phyloP scores from a whole-genome alignment of 768 basidiomycete species.

The Rhodotorula taiwanensis region DNA sequence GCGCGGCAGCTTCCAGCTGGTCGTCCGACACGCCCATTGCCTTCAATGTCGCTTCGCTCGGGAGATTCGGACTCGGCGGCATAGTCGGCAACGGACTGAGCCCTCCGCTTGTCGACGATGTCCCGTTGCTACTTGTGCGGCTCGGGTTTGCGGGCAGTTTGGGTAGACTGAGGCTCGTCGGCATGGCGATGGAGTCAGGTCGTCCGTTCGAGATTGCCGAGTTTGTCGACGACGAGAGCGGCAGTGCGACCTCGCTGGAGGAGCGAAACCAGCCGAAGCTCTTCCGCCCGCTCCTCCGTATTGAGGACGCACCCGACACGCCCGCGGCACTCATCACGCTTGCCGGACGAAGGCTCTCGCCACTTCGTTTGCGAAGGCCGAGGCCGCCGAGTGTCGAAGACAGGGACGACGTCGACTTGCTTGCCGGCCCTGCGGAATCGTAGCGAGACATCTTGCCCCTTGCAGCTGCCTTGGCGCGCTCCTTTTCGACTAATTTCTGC shows the following conservation, averaged over 20 bases:
- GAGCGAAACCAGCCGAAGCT: slow-evolving; percentile 35
- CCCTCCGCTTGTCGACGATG: no score
- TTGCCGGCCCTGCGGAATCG: slow-evolving; percentile 15
- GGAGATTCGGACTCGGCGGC: slow-evolving; percentile 11
- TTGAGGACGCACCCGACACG: slow-evolving; percentile 6
- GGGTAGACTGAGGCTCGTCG: no score
- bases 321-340: slow-evolving; percentile 20
- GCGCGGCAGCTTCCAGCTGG: slow-evolving; percentile 5
- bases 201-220: no score
- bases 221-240: background rate
- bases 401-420: slow-evolving; percentile 17
- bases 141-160: no score
- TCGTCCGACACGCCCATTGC: slow-evolving; percentile 13
- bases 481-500: slow-evolving; percentile 35
- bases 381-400: background rate
- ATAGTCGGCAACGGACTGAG: background rate
- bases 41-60: slow-evolving; percentile 6
- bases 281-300: slow-evolving; percentile 2
- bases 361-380: background rate
- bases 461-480: slow-evolving; percentile 27
- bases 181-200: no score
- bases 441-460: slow-evolving; percentile 29
- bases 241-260: slow-evolving; percentile 15
- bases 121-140: no score
- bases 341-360: background rate